phyloP scores from a whole-genome alignment of 2,329 filamentous ascomycete genomes.

The Colletotrichum acutatum region DNA sequence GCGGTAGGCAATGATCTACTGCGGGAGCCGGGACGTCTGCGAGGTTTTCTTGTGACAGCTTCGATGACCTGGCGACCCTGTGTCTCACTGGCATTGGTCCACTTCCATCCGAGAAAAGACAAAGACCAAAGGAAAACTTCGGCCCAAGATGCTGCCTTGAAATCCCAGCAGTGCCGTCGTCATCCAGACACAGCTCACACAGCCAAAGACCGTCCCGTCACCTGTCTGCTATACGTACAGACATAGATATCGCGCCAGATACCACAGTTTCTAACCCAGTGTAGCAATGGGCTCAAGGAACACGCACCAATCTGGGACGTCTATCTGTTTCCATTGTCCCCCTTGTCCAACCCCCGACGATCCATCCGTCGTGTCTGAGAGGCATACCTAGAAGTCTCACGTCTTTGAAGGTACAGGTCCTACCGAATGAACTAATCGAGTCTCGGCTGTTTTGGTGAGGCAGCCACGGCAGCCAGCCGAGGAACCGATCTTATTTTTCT shows the following conservation, averaged over 20 bases:
- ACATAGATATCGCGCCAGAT: background rate
- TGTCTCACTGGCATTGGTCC: constrained; percentile 26
- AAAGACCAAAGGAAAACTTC: background rate
- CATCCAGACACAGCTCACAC: background rate
- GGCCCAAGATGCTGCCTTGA: background rate
- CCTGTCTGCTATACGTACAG: background rate
- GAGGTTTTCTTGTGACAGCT: background rate
- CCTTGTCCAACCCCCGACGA: background rate
- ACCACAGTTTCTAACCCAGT: background rate
- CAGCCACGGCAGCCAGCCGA: background rate
- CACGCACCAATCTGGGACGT: background rate
- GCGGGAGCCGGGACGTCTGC: no score
- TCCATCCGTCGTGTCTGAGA: background rate
- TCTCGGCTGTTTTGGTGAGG: background rate
- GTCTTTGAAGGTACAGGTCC: background rate
- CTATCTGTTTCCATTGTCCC: background rate
- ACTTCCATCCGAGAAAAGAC: background rate
- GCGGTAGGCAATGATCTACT: no score
- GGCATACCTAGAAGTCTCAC: background rate
- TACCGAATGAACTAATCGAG: background rate
- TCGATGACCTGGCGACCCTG: constrained; percentile 29
- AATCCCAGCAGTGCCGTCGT: background rate
- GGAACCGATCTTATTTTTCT: background rate
- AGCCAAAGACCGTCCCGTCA: background rate
- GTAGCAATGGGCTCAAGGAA: background rate